These are phyloP conservation scores for Tuber melanosporum DNA, from an alignment of 495 filamentous ascomycete species.

Conservation along the genomic window DNA sequence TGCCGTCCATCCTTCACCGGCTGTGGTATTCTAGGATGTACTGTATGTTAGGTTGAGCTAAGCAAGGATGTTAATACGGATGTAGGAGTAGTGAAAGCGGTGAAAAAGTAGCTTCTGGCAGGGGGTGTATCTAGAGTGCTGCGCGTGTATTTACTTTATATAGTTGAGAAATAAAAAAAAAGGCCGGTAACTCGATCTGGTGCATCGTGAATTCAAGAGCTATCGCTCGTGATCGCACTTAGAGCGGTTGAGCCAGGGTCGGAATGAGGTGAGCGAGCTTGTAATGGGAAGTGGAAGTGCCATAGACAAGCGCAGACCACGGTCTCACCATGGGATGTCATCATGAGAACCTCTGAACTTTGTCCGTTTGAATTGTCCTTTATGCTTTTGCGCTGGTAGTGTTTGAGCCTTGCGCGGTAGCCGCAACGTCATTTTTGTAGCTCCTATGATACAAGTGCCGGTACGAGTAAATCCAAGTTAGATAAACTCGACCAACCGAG, in stretches of 20 bases:
- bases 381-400: background rate
- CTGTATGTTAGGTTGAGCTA: background rate
- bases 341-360: background rate
- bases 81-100: background rate
- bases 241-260: background rate
- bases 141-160: background rate
- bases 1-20: constrained; percentile 12
- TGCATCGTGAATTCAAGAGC: background rate
- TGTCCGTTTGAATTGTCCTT: background rate
- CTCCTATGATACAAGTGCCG: background rate
- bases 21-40: constrained; percentile 9
- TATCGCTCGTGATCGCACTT: background rate
- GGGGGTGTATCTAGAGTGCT: background rate
- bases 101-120: background rate
- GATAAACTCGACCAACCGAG: background rate
- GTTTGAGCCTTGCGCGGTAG: too few relatives aligned
- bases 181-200: background rate
- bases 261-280: background rate
- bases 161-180: background rate
- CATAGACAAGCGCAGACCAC: background rate
- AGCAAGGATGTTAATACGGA: background rate
- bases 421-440: background rate
- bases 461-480: background rate
- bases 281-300: background rate
- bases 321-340: background rate